Evolutionary conservation across 345 rosid species (phyloP), one percentile per base, ranked within the genome.

Genomic region (Camelina laxa): DNA sequence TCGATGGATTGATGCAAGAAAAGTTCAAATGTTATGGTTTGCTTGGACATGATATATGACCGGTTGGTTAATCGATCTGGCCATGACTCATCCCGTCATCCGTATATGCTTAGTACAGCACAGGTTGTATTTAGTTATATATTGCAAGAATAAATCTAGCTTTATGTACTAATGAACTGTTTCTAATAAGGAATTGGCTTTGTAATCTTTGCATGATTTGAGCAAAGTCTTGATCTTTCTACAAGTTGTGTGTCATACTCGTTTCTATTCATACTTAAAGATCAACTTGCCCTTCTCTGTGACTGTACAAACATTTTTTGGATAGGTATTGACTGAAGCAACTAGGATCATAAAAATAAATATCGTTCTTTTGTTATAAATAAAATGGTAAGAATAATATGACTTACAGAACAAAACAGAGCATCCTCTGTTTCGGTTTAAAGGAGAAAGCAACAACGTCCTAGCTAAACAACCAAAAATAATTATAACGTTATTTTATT

Each of bases 21-120:
- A 70, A 60, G 19, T 42, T 81, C 2, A 35, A 36, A 7, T 78
- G 71, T 1, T 45, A 73, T 0, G 75, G 83, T 6, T 62, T 80
- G 49, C 33, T 73, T 54, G 56, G 65, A 21, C 64, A 41, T 44
- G 14, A 3, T 21, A 9, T 21, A 10, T 53, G 38, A 15, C 16
- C 14, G 3, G 27, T 24, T 24, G 11, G 31, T 57, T 31, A 30
- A 17, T 60, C 22, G n/a, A 5, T 50, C 1, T 11, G 57, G 8
- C 14, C 7, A 51, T 19, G n/a, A 1, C 14, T 51, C 30, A 21
- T n/a, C n/a, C n/a, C n/a, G n/a, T n/a, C n/a, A n/a, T 51, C 30
- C 3, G 6, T 21, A 50, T 50, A 4, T 20, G 30, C 9, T 53
- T 50, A 10, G n/a, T 21, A 67, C 50, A 5, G 2, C 22, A 38